Evolutionary conservation across 2,329 filamentous ascomycete genomes (phyloP), one percentile per base, ranked within the genome.

Genomic region (Claviceps capensis): DNA sequence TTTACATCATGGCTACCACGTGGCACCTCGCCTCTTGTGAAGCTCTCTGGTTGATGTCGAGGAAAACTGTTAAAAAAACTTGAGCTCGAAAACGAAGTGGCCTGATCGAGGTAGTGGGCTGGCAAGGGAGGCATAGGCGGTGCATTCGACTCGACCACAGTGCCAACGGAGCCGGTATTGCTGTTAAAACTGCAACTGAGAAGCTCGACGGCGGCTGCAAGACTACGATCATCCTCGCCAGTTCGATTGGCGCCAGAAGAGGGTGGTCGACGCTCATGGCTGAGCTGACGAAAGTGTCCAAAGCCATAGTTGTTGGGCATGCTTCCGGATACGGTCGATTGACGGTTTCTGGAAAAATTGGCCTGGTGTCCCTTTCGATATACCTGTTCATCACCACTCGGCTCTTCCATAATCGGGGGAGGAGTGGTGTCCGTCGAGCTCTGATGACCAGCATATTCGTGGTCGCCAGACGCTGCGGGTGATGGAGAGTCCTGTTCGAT

Each of bases 361-460:
- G 72, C 72, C 58, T 68, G 75, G 62, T 78, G 82, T 60, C 79
- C 84, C 59, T 74, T 68, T 56, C 72, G 68, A 59, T 77, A 76
- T 16, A 71, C 70, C 50, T 69, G 66, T 51, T 73, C 77, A 52
- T 76, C 71, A 36, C 77, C 70, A 57, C 72, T 70, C 57, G 82
- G 76, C 51, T 78, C 76, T 53, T 91, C 86, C 56, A 76, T 72
- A 60, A 84, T 81, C 19, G 91, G 91, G 50, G 91, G 90, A 46
- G 93, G 93, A 16, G 91, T 96, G 47, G 90, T 97, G 65, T 95
- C 88, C 41, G 85, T 83, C 50, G 91, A 97, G 72, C 89, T 95
- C 62, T 83, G 77, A 51, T 81, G 79, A 53, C 88, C 86, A 60
- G 84, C 83, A 50, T 78, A 82, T 53, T 91, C 88, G 26, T 87